A percentile compares a stretch with the other conserved stretches of the same genome.
phyloP scores from a whole-genome alignment of 2,329 filamentous ascomycete species.

The Talaromyces piceae region DNA sequence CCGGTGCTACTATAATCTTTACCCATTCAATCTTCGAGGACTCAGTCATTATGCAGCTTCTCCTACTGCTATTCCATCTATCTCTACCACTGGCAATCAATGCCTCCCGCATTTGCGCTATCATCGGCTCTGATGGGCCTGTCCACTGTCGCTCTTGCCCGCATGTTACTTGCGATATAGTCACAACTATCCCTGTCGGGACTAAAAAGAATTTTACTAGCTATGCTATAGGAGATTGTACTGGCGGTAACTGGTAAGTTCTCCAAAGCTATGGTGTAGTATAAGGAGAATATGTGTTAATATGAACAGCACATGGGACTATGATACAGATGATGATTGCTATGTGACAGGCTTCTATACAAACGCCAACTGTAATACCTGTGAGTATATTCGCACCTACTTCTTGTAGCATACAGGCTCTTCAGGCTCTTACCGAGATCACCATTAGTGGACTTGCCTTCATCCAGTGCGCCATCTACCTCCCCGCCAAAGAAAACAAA shows the following conservation, averaged over 20 bases:
- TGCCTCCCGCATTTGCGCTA: not conserved
- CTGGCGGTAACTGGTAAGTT: not conserved
- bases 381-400: not conserved
- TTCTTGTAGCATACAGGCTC: not conserved
- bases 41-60: not conserved
- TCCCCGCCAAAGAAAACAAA: not conserved
- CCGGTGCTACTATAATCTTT: not conserved
- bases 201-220: not conserved
- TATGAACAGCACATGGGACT: not conserved
- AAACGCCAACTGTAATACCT: not conserved
- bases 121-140: not conserved
- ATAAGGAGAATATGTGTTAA: not conserved
- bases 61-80: not conserved
- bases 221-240: not conserved
- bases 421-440: not conserved
- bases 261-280: not conserved
- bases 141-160: not conserved
- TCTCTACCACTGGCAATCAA: not conserved
- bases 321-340: not conserved
- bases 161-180: not conserved
- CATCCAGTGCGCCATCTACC: not conserved
- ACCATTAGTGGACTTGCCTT: not conserved
- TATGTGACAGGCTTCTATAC: not conserved
- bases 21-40: not conserved
- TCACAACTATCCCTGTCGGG: not conserved